Conservation (phyloP, 176 grass and related monocot genomes). For the Bolboschoenus planiculmis region DNA sequence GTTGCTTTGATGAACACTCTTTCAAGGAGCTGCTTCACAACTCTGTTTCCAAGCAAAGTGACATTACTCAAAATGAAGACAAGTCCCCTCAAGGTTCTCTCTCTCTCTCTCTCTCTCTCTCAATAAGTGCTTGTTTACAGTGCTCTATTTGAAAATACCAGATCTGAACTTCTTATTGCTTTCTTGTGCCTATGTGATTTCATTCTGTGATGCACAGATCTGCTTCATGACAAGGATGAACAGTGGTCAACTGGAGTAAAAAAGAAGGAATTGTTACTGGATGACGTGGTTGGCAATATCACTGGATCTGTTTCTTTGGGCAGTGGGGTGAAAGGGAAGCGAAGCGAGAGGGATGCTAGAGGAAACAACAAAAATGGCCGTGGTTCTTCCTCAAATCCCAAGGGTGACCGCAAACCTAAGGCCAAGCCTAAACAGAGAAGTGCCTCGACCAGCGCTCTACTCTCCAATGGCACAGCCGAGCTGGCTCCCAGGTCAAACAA, state of each 20-base stretch:
- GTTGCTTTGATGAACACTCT: constrained; percentile 48
- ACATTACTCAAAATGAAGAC: constrained; percentile 4
- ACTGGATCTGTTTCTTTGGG: constrained; percentile 51
- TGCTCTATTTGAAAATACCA: background rate
- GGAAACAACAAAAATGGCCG: constrained; percentile 51
- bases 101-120: background rate
- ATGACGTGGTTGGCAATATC: constrained; percentile 72
- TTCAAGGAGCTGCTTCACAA: constrained; percentile 13
- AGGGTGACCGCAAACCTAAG: constrained; percentile 71
- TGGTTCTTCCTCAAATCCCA: constrained; percentile 47
- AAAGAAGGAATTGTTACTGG: constrained; percentile 75
- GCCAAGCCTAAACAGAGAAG: constrained; percentile 78
- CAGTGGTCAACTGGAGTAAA: constrained; percentile 84
- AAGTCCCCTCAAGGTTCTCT: constrained; percentile 3
- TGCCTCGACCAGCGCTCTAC: constrained; percentile 38
- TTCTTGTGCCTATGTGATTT: background rate
- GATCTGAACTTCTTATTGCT: background rate
- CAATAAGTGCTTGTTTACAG: background rate
- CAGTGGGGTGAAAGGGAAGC: constrained; percentile 73
- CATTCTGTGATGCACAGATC: constrained; percentile 21
- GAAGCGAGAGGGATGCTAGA: constrained; percentile 76
- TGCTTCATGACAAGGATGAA: constrained; percentile 59
- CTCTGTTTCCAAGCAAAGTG: constrained; percentile 11
- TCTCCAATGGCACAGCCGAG: background rate
- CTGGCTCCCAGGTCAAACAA: constrained; percentile 1